phyloP scores from a whole-genome alignment of 306 rosid genomes.

The Cicer bijugum region DNA sequence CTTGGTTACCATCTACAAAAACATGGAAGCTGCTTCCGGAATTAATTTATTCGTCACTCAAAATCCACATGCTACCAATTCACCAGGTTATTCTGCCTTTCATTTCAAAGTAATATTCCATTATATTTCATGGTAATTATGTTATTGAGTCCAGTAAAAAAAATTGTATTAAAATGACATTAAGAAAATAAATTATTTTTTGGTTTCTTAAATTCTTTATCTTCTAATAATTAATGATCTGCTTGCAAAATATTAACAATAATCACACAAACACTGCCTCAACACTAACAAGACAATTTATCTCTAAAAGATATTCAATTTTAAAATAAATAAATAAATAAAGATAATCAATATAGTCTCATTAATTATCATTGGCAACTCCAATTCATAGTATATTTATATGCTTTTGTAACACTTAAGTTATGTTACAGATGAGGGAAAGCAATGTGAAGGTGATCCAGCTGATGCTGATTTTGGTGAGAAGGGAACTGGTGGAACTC shows the following conservation, averaged over 20 bases:
- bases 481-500: slow-evolving; percentile 39
- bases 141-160: background rate
- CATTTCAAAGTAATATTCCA: background rate
- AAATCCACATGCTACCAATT: slow-evolving; percentile 51
- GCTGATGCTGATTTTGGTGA: slow-evolving; percentile 38
- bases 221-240: background rate
- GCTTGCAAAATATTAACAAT: background rate
- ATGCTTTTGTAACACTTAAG: background rate
- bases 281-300: too few relatives aligned
- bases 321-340: too few relatives aligned
- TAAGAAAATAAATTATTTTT: background rate
- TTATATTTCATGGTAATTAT: background rate
- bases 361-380: too few relatives aligned
- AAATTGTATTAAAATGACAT: background rate
- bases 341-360: too few relatives aligned
- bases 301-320: too few relatives aligned
- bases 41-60: slow-evolving; percentile 70
- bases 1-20: slow-evolving; percentile 85
- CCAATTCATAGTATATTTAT: background rate
- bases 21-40: slow-evolving; percentile 87
- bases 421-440: slow-evolving; percentile 53
- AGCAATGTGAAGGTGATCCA: slow-evolving; percentile 48
- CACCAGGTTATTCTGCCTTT: slow-evolving; percentile 55
- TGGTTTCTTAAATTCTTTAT: background rate
- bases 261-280: too few relatives aligned